phyloP scores from a whole-genome alignment of 805 yeast genomes.

The Metschnikowia cubensis region DNA sequence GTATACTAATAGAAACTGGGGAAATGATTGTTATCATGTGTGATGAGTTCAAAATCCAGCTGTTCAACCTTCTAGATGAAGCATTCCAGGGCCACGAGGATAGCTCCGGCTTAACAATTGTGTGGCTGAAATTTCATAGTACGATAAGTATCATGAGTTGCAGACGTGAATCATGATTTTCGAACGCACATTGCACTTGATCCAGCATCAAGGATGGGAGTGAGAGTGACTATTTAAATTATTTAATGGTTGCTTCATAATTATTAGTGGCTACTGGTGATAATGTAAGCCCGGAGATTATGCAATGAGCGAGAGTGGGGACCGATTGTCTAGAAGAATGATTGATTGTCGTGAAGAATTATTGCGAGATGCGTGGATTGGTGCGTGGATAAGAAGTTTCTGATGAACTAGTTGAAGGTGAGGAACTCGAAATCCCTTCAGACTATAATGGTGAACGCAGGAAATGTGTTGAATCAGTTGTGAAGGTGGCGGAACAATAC shows the following conservation, averaged over 20 bases:
- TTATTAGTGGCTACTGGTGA: too few relatives aligned
- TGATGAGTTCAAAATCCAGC: slow-evolving; percentile 41
- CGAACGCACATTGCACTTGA: too few relatives aligned
- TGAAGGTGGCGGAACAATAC: slow-evolving; percentile 4
- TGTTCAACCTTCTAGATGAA: slow-evolving; percentile 22
- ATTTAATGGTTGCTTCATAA: too few relatives aligned
- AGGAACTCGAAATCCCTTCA: slow-evolving; percentile 45
- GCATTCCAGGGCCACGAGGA: slow-evolving; percentile 15
- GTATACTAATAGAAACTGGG: slow-evolving; percentile 53
- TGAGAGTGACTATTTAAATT: too few relatives aligned
- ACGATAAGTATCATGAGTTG: too few relatives aligned
- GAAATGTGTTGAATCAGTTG: slow-evolving; percentile 60
- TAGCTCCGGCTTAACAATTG: slow-evolving; percentile 27
- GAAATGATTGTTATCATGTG: slow-evolving; percentile 47
- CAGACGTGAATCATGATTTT: too few relatives aligned
- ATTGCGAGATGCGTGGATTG: too few relatives aligned
- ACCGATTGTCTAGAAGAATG: too few relatives aligned
- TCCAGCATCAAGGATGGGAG: too few relatives aligned
- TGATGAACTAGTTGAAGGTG: slow-evolving; percentile 35
- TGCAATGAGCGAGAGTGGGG: too few relatives aligned
- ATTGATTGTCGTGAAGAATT: too few relatives aligned
- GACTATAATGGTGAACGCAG: slow-evolving; percentile 43
- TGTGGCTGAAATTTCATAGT: slow-evolving; percentile 50
- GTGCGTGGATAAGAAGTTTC: slow-evolving; percentile 17
- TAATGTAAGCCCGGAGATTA: too few relatives aligned